phyloP scores from a whole-genome alignment of 441 rosid genomes.

The Metrosideros polymorpha region DNA sequence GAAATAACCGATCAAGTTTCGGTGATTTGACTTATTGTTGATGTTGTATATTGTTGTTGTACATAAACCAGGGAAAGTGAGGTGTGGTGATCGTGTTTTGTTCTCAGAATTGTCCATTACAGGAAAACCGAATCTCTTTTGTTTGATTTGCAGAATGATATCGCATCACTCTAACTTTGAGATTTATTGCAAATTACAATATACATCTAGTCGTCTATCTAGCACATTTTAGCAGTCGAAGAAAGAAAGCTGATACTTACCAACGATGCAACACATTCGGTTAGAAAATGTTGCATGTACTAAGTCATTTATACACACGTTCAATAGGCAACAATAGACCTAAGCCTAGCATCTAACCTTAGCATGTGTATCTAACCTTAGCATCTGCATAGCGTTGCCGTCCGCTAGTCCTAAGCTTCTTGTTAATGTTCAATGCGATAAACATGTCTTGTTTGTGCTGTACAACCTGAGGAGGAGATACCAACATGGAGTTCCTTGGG shows the following conservation, averaged over 20 bases:
- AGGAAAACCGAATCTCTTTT: neutral
- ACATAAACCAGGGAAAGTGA: neutral
- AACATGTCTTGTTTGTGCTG: neutral
- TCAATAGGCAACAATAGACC: neutral
- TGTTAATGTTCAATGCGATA: neutral
- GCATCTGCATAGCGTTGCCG: neutral
- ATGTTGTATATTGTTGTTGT: neutral
- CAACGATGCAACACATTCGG: neutral
- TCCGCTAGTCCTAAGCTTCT: neutral
- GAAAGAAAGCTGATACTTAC: neutral
- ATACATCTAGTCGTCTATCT: neutral
- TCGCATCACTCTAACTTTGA: neutral
- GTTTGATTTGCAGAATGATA: no score
- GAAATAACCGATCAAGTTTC: neutral
- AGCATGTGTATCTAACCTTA: neutral
- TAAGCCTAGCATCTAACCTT: no score
- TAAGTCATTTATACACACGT: neutral
- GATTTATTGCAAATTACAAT: neutral
- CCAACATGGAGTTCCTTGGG: neutral
- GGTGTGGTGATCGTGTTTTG: neutral
- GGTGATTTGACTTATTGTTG: neutral
- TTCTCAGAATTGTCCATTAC: neutral
- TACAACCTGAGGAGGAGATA: neutral
- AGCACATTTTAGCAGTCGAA: neutral
- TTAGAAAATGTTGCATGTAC: neutral